Evolutionary conservation across 441 rosid species (phyloP).

Genomic region (Gossypium gossypioides): DNA sequence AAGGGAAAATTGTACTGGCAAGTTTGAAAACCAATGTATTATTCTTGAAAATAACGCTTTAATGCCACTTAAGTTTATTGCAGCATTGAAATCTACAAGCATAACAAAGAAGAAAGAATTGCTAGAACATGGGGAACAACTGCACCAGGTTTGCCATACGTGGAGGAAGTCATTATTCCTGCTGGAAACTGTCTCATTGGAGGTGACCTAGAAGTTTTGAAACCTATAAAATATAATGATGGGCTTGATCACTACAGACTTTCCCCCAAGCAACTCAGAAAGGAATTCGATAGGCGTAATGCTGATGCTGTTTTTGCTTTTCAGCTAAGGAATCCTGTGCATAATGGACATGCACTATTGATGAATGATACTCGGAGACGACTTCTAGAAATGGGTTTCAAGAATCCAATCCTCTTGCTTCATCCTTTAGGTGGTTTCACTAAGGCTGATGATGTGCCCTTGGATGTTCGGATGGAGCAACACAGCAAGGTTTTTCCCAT

Average conservation of each 20-base stretch:
- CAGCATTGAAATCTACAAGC: constrained; percentile 80
- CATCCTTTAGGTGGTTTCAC: constrained; percentile 92
- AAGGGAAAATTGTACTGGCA: background rate
- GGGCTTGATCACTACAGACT: constrained; percentile 92
- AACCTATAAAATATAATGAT: constrained; percentile 65
- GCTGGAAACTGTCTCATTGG: constrained; percentile 90
- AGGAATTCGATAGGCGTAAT: constrained; percentile 64
- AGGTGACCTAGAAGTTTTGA: constrained; percentile 70
- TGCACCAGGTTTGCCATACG: constrained; percentile 79
- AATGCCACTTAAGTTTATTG: constrained; percentile 9
- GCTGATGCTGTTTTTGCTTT: constrained; percentile 96
- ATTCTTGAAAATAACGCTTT: background rate
- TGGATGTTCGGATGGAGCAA: constrained; percentile 91
- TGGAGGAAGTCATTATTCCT: constrained; percentile 52
- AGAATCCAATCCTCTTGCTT: constrained; percentile 77
- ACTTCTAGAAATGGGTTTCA: constrained; percentile 78
- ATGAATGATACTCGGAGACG: constrained; percentile 77
- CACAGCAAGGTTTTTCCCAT: constrained; percentile 57
- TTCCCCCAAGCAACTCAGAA: constrained; percentile 71
- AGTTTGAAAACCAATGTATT: background rate
- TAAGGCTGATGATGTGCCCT: constrained; percentile 87
- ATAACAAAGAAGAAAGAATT: constrained; percentile 81
- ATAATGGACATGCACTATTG: constrained; percentile 82
- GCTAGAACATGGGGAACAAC: constrained; percentile 92
- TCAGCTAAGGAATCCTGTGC: constrained; percentile 84